Base-by-base conservation (phyloP, 306 rosid species). In the Bauhinia variegata region DNA sequence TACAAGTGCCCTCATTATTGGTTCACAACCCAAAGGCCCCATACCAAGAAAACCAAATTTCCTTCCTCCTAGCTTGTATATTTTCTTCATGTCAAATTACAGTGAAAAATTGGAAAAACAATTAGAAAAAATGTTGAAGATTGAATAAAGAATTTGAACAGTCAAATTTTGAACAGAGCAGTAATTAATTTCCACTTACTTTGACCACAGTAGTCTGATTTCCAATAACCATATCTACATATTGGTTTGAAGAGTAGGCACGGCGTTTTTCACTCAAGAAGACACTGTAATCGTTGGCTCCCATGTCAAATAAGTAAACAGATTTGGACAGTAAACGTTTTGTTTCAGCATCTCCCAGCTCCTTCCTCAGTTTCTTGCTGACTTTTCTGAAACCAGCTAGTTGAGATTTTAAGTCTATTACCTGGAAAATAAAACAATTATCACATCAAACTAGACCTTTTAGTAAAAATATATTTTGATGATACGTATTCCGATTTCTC, bases 221-320 rank as follows among this genome's bases (percentile, higher is more conserved):
- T 1, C 83, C 87, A 31, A 80, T 67, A 16, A 86, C 91, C 77
- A 80, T 73, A 4, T 37, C 70, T 0, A 73, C 76, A 15, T 60
- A 76, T 39, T 70, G 52, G 14, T 39, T 10, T 23, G 19, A 39
- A 51, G 80, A 60, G 73, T 73, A 3, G 18, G 41, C 41, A 36
- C 41, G 2, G 28, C 2, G 2, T 36, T 8, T 8, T 5, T 36
- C 38, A 4, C 4, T 3, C 7, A 7, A 4, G 7, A 7, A 4
- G 5, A 34, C 4, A 7, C 7, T 46, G 58, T 82, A 85, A 65
- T 85, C 90, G 53, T 85, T 85, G 82, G 57, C 73, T 16, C 90
- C 87, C 17, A 82, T 55, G 75, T 79, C 58, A 32, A 82, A 70
- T 75, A 85, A 76, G 68, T 82, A 82, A 47, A 85, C 83, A 28